phyloP scores from a whole-genome alignment of 495 filamentous ascomycete species.

The Cetradonia linearis region DNA sequence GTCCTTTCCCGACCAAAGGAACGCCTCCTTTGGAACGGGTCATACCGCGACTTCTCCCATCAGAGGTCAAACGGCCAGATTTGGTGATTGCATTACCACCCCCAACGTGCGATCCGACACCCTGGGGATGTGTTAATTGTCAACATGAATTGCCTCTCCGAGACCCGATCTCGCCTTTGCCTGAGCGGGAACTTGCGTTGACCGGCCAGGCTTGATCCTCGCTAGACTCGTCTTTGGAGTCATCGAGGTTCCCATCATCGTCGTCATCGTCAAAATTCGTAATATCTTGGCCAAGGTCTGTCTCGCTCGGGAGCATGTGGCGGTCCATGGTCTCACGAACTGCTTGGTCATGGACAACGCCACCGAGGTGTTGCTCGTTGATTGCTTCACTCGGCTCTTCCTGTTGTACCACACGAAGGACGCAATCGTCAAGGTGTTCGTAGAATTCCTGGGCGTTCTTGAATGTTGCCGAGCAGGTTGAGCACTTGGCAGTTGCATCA shows the following conservation, averaged over 20 bases:
- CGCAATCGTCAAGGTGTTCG: slow-evolving; percentile 98
- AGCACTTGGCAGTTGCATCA: slow-evolving; percentile 86
- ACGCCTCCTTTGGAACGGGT: slow-evolving; percentile 45
- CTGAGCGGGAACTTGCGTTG: slow-evolving; percentile 33
- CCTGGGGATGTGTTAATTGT: slow-evolving; percentile 49
- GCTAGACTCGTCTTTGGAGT: slow-evolving; percentile 46
- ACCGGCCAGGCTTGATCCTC: slow-evolving; percentile 43
- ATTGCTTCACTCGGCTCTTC: slow-evolving; percentile 92
- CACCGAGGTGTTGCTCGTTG: slow-evolving; percentile 76
- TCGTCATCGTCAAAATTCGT: slow-evolving; percentile 48
- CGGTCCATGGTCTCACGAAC: slow-evolving; percentile 78
- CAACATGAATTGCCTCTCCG: slow-evolving; percentile 39
- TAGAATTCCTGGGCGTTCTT: slow-evolving; percentile 95
- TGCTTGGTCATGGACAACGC: slow-evolving; percentile 71
- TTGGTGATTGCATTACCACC: slow-evolving; percentile 43
- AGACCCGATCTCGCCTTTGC: slow-evolving; percentile 39
- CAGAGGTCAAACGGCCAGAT: slow-evolving; percentile 28
- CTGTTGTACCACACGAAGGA: slow-evolving; percentile 92
- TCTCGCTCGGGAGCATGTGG: slow-evolving; percentile 57
- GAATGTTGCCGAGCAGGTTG: slow-evolving; percentile 86
- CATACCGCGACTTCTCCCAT: slow-evolving; percentile 35
- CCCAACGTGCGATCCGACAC: slow-evolving; percentile 44
- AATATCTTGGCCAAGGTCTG: slow-evolving; percentile 37
- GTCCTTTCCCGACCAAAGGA: slow-evolving; percentile 51
- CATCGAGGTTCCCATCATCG: slow-evolving; percentile 57